Conservation (phyloP, 2,329 filamentous ascomycete genomes). For the Epicoccum sorghinum region DNA sequence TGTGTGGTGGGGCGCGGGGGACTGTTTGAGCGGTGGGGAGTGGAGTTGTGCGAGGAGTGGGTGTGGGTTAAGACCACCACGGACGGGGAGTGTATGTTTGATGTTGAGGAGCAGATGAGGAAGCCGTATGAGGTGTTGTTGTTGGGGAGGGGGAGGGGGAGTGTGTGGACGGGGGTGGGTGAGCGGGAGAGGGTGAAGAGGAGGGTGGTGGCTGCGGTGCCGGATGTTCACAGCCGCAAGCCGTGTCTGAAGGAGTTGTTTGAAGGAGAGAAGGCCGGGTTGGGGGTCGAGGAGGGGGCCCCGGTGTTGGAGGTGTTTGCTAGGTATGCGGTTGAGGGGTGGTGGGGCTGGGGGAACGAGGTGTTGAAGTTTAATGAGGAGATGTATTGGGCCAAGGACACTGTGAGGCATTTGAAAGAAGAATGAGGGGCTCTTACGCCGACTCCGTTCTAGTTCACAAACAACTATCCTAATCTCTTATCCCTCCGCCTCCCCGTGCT, state of each 20-base stretch:
- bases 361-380: slow-evolving; percentile 71
- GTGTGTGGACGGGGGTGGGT: slow-evolving; percentile 30
- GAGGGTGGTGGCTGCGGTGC: slow-evolving; percentile 71
- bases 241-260: slow-evolving; percentile 71
- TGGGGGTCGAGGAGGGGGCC: slow-evolving; percentile 44
- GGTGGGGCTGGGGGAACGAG: slow-evolving; percentile 82
- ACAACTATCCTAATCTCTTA: no score
- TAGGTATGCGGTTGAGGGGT: slow-evolving; percentile 73
- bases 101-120: slow-evolving; percentile 67
- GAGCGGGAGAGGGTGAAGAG: slow-evolving; percentile 44
- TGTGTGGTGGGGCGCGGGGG: slow-evolving; percentile 62
- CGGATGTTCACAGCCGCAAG: slow-evolving; percentile 80
- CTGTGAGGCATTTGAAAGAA: no score
- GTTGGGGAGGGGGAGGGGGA: slow-evolving; percentile 56
- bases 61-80: slow-evolving; percentile 77
- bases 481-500: no score
- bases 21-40: slow-evolving; percentile 70
- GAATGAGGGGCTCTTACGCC: no score
- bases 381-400: slow-evolving; percentile 55
- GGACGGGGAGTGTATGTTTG: slow-evolving; percentile 67
- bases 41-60: slow-evolving; percentile 73
- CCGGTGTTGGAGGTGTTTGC: slow-evolving; percentile 77
- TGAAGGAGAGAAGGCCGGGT: slow-evolving; percentile 28
- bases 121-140: slow-evolving; percentile 80
- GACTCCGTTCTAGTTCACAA: no score